Evolutionary conservation across 306 rosid genomes (phyloP).

Genomic region (Gynostemma pentaphyllum): DNA sequence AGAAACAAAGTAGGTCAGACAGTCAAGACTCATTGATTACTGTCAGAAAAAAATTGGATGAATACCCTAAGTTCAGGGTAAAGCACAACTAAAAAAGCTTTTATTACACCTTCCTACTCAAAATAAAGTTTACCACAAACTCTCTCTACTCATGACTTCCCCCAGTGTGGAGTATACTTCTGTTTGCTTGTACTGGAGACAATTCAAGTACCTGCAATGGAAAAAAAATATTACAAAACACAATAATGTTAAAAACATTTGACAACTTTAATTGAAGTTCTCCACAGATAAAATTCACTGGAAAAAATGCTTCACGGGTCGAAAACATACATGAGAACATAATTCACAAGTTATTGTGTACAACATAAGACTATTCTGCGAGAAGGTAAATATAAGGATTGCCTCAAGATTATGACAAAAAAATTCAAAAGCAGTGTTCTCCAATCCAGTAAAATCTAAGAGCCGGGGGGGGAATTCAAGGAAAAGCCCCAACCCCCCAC

Average conservation of each 20-base stretch:
- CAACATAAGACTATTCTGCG: not conserved
- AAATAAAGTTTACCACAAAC: not conserved
- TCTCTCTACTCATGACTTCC: slow-evolving; percentile 4
- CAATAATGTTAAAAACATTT: not conserved
- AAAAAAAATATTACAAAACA: slow-evolving; percentile 14
- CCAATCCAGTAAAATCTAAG: not conserved
- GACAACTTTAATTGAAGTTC: not conserved
- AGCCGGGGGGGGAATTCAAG: not conserved
- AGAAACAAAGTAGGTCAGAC: slow-evolving; percentile 2
- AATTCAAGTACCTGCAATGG: slow-evolving; percentile 69
- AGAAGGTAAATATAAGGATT: not conserved
- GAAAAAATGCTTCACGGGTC: not conserved
- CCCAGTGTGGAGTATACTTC: not conserved
- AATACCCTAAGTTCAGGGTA: slow-evolving; percentile 12
- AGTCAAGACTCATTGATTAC: not conserved
- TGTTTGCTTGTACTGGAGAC: slow-evolving; percentile 28
- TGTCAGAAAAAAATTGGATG: not conserved
- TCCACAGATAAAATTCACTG: not conserved
- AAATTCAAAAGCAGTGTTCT: not conserved
- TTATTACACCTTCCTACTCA: not conserved
- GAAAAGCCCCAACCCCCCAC: not conserved
- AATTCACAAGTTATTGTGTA: not conserved
- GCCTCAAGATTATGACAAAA: not conserved
- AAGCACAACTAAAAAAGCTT: slow-evolving; percentile 2
- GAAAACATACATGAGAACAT: not conserved